Evolutionary conservation across 139 green algal genomes (phyloP).

Genomic region (Pseudopediastrum boryanum): DNA sequence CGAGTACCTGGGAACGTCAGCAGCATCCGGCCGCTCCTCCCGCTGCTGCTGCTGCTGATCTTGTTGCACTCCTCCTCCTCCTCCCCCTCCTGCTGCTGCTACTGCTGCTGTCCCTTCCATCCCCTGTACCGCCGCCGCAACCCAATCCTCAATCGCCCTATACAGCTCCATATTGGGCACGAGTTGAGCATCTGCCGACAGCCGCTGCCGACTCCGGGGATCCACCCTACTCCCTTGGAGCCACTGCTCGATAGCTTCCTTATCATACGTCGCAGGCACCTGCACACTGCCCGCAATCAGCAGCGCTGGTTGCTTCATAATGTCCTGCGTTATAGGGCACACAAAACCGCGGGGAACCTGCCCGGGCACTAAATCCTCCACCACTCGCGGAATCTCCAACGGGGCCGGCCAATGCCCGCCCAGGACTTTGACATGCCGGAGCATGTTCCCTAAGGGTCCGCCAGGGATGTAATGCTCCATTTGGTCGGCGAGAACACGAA

Average conservation of each 20-base stretch:
- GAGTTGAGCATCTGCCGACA: constrained; percentile 24
- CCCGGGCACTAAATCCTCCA: constrained; percentile 8
- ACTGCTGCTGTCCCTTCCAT: not conserved
- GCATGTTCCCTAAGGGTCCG: no score
- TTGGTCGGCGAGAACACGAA: no score
- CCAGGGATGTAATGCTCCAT: no score
- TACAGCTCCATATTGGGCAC: constrained; percentile 31
- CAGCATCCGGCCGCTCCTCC: not conserved
- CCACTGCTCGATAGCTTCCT: constrained; percentile 22
- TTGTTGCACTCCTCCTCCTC: not conserved
- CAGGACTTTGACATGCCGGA: no score
- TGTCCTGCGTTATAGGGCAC: constrained; percentile 31
- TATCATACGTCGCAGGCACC: constrained; percentile 11
- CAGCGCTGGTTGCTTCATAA: constrained; percentile 35
- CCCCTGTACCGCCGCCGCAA: not conserved
- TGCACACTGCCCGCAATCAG: constrained; percentile 6
- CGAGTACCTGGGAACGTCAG: no score
- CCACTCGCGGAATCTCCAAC: not conserved
- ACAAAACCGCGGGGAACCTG: constrained; percentile 22
- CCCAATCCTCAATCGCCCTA: constrained; percentile 32
- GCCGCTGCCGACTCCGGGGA: constrained; percentile 14
- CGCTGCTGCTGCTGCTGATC: not conserved
- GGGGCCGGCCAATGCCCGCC: constrained; percentile 13
- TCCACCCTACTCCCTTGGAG: no score
- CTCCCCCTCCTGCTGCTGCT: not conserved